These are phyloP conservation scores for Globisporangium nagaii DNA, from an alignment of 352 stramenopile species.

Conservation along the genomic window DNA sequence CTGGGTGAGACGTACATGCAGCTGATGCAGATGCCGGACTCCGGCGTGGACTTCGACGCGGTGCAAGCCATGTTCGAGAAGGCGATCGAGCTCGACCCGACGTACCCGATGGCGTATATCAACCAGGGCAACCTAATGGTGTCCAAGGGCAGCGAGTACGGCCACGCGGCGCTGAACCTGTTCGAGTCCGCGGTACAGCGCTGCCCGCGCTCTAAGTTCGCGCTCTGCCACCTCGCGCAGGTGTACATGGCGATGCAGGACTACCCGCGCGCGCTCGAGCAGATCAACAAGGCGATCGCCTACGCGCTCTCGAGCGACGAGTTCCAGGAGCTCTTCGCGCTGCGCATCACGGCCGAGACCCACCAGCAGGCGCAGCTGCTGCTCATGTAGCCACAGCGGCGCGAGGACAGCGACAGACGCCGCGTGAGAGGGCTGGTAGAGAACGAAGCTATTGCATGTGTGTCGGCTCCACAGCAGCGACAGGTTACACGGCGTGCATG, in stretches of 20 bases:
- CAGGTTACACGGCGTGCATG: too few relatives aligned
- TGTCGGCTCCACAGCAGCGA: too few relatives aligned
- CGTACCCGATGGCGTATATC: conserved; percentile 86
- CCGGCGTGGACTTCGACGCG: conserved; percentile 39
- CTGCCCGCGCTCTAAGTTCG: conserved; percentile 79
- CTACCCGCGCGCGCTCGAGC: conserved; percentile 69
- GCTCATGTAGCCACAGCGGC: conserved; percentile 35
- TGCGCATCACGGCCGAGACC: conserved; percentile 72
- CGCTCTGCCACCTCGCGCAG: conserved; percentile 76
- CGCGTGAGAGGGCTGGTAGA: too few relatives aligned
- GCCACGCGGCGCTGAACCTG: conserved; percentile 57
- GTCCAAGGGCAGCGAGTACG: conserved; percentile 67
- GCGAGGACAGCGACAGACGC: too few relatives aligned
- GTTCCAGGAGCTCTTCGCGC: conserved; percentile 71
- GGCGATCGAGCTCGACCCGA: conserved; percentile 68
- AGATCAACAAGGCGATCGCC: conserved; percentile 72
- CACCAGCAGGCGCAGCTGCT: conserved; percentile 65
- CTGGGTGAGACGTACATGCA: conserved; percentile 86
- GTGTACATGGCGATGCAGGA: conserved; percentile 86
- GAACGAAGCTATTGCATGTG: too few relatives aligned
- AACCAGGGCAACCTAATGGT: conserved; percentile 80
- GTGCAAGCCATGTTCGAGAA: conserved; percentile 81
- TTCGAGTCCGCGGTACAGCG: conserved; percentile 77
- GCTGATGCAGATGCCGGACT: conserved; percentile 55
- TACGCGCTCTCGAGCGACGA: conserved; percentile 74